These are phyloP conservation scores for Geranomyces michiganensis DNA, from an alignment of 192 early-diverging fungal species.

Conservation along the genomic window DNA sequence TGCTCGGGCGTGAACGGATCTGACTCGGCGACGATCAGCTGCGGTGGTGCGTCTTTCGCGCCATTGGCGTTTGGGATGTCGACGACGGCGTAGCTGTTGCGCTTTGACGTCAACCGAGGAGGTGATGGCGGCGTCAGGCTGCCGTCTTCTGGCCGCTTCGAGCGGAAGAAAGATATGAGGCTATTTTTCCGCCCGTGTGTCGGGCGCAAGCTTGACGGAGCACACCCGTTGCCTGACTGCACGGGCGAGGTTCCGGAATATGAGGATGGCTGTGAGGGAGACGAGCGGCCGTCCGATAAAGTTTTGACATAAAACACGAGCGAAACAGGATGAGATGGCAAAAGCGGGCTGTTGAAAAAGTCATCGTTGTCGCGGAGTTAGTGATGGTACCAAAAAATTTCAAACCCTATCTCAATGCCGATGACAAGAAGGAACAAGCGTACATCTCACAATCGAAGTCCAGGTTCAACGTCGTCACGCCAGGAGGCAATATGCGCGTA, in stretches of 20 bases:
- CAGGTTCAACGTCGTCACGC: background rate
- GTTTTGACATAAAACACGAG: slow-evolving; percentile 28
- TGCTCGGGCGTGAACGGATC: background rate
- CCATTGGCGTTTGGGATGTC: background rate
- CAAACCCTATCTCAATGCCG: too few species aligned
- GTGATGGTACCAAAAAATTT: too few species aligned
- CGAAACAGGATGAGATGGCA: slow-evolving; percentile 23
- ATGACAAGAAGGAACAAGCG: background rate
- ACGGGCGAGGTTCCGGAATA: background rate
- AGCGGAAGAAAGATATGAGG: slow-evolving; percentile 20
- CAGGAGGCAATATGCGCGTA: background rate
- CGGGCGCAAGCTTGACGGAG: background rate
- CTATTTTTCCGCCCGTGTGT: slow-evolving; percentile 8
- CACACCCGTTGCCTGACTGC: background rate
- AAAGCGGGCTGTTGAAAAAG: slow-evolving; percentile 8
- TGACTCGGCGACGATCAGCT: slow-evolving; percentile 21
- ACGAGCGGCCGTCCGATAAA: background rate
- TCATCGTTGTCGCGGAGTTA: too few species aligned
- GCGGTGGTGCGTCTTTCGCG: background rate
- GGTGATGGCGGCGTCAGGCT: background rate
- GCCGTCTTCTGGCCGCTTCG: background rate
- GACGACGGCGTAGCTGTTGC: background rate
- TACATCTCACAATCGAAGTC: slow-evolving; percentile 33
- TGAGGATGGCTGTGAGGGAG: background rate
- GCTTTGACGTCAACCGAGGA: background rate